A percentile compares a stretch with the other conserved stretches of the same genome.
phyloP scores from a whole-genome alignment of 1,139 yeast genomes.

The Hanseniaspora uvarum region DNA sequence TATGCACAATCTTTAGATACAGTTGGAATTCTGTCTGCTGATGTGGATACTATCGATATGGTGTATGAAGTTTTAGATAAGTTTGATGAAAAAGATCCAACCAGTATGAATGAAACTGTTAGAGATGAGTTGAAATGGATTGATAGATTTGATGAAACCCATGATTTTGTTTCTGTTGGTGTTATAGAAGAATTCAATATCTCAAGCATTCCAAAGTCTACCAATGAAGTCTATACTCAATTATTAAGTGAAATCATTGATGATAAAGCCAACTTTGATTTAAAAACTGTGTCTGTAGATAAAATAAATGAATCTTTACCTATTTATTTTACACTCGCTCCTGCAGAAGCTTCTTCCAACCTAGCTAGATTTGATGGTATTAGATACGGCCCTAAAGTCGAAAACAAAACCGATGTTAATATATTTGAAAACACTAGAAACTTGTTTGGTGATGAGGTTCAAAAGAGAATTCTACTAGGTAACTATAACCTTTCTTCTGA shows the following conservation, averaged over 20 bases:
- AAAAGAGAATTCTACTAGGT: slow-evolving; percentile 72
- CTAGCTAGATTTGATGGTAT: slow-evolving; percentile 83
- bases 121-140: slow-evolving; percentile 28
- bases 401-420: slow-evolving; percentile 19
- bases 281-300: slow-evolving; percentile 56
- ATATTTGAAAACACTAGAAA: slow-evolving; percentile 52
- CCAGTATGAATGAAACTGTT: slow-evolving; percentile 41
- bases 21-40: slow-evolving; percentile 65
- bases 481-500: slow-evolving; percentile 71
- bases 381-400: slow-evolving; percentile 50
- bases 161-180: slow-evolving; percentile 45
- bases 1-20: slow-evolving; percentile 94
- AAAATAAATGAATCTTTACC: slow-evolving; percentile 59
- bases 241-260: slow-evolving; percentile 35
- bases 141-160: not conserved
- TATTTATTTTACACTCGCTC: slow-evolving; percentile 74
- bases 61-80: slow-evolving; percentile 51
- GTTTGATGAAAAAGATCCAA: slow-evolving; percentile 70
- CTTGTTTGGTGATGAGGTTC: slow-evolving; percentile 68
- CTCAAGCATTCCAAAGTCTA: slow-evolving; percentile 42
- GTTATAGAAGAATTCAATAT: slow-evolving; percentile 57
- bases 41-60: slow-evolving; percentile 36
- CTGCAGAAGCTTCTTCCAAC: slow-evolving; percentile 92
- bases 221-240: slow-evolving; percentile 40
- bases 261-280: slow-evolving; percentile 12